Percentiles rank a stretch among this genome's conserved stretches.
phyloP scores from a whole-genome alignment of 75 land plant genomes.

The Selaginella tamariscina region DNA sequence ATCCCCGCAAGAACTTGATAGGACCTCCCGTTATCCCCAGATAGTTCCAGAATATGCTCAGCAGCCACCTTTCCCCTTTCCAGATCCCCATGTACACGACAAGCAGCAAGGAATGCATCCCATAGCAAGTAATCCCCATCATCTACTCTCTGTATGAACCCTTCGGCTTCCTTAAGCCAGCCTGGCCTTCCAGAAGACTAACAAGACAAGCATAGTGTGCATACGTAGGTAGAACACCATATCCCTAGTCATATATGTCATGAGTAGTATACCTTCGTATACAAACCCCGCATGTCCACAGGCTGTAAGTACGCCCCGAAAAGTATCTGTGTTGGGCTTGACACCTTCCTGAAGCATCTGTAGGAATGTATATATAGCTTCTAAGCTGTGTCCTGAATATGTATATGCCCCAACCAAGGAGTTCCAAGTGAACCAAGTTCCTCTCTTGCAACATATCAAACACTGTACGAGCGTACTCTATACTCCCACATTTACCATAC shows the following conservation, averaged over 20 bases:
- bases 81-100: not conserved
- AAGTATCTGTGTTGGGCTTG: not conserved
- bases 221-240: not conserved
- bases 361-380: not conserved
- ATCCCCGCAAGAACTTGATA: not conserved
- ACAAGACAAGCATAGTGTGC: not conserved
- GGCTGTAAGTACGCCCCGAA: not conserved
- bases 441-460: not conserved
- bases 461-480: not conserved
- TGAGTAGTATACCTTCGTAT: not conserved
- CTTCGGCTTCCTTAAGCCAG: not conserved
- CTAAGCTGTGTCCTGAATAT: not conserved
- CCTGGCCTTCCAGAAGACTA: not conserved
- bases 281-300: not conserved
- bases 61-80: not conserved
- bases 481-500: slow-evolving; percentile 10
- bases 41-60: not conserved
- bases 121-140: not conserved
- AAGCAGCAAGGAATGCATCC: not conserved
- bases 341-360: slow-evolving; percentile 1
- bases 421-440: slow-evolving; percentile 3
- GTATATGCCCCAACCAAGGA: not conserved
- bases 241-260: not conserved
- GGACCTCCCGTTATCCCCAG: not conserved
- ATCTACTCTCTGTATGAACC: not conserved